phyloP scores from a whole-genome alignment of 2,329 filamentous ascomycete genomes.

The Aspergillus clavatus region DNA sequence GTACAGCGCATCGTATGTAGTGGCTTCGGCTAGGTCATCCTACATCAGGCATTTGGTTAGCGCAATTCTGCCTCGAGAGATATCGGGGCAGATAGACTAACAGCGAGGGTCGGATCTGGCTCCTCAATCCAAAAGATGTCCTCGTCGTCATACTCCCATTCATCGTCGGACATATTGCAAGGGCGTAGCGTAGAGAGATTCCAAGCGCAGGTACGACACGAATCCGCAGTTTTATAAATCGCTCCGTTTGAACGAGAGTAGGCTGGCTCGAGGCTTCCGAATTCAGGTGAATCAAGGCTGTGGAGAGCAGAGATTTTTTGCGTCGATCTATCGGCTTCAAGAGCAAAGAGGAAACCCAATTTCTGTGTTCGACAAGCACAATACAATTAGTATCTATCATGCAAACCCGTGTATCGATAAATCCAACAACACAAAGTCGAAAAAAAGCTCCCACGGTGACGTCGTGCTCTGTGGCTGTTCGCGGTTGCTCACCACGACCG shows the following conservation, averaged over 20 bases:
- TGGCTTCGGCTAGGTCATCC: slow-evolving; percentile 42
- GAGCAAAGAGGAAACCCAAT: neutral
- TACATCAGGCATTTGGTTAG: slow-evolving; percentile 13
- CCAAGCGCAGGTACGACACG: neutral
- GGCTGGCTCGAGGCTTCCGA: neutral
- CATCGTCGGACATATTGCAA: slow-evolving; percentile 35
- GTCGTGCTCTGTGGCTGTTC: neutral
- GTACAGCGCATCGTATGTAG: slow-evolving; percentile 38
- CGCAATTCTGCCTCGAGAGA: neutral
- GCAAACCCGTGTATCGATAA: neutral
- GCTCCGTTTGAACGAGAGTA: neutral
- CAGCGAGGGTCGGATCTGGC: slow-evolving; percentile 31
- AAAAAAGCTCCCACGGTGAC: neutral
- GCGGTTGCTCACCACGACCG: neutral
- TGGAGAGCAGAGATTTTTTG: neutral
- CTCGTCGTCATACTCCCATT: slow-evolving; percentile 35
- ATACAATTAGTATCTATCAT: neutral
- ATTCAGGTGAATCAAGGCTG: neutral
- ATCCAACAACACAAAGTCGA: neutral
- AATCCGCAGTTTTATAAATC: neutral
- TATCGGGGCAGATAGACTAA: slow-evolving; percentile 16
- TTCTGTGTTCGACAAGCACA: neutral
- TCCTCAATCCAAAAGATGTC: slow-evolving; percentile 34
- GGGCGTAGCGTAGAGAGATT: neutral
- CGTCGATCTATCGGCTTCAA: neutral